These are phyloP conservation scores for Dentipellis sp. DNA, from an alignment of 768 basidiomycete genomes.

Conservation along the genomic window DNA sequence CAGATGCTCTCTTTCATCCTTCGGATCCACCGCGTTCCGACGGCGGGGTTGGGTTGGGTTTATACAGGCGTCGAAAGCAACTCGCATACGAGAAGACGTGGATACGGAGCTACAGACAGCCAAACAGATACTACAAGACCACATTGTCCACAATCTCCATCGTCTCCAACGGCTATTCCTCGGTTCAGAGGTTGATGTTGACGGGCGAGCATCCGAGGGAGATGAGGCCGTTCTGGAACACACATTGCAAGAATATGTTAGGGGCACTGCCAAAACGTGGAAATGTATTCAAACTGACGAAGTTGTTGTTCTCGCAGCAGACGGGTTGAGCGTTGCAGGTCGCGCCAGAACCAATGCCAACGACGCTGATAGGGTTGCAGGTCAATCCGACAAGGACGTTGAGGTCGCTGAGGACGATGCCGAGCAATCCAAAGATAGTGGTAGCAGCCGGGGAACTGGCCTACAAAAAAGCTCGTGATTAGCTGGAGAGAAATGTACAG, in stretches of 20 bases:
- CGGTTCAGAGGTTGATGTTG: conserved; percentile 11
- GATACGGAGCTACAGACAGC: no score
- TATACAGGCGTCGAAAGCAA: no score
- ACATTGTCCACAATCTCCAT: no score
- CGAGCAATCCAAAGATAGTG: background rate
- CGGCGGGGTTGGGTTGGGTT: no score
- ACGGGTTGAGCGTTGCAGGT: conserved; percentile 4
- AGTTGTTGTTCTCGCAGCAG: conserved; percentile 11
- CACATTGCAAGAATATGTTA: background rate
- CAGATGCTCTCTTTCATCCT: no score
- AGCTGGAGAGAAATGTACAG: background rate
- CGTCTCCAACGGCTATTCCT: no score
- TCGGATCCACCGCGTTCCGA: no score
- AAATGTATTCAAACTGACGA: background rate
- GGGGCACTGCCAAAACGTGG: background rate
- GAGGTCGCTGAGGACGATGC: background rate
- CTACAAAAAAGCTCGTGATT: background rate
- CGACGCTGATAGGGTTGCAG: conserved; percentile 6
- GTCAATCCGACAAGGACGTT: background rate
- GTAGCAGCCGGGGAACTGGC: background rate
- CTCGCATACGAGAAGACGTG: no score
- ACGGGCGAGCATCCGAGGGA: conserved; percentile 29
- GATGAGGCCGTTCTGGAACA: conserved; percentile 20
- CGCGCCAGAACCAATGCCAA: background rate
- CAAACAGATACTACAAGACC: no score